phyloP scores from a whole-genome alignment of 345 rosid species.

The Citropsis articulata region DNA sequence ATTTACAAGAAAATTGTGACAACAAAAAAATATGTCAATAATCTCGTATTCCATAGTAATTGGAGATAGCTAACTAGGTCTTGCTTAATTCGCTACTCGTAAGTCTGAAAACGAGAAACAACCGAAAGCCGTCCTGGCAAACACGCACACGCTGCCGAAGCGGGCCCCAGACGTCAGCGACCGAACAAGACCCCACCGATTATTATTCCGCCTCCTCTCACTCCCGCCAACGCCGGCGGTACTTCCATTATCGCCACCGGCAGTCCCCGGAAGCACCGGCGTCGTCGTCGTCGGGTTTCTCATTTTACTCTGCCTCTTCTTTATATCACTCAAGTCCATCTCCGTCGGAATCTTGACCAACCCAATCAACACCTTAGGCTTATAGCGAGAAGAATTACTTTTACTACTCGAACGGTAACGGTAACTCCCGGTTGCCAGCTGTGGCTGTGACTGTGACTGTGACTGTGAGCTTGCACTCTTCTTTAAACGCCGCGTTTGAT shows the following conservation, averaged over 20 bases:
- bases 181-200: conserved; percentile 13
- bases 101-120: conserved; percentile 22
- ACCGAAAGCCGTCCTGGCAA: conserved; percentile 23
- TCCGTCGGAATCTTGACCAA: conserved; percentile 29
- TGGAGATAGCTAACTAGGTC: not conserved
- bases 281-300: conserved; percentile 12
- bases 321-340: conserved; percentile 43
- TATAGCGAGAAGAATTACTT: not conserved
- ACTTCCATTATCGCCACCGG: not conserved
- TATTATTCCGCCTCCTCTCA: not conserved
- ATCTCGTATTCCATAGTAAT: not conserved
- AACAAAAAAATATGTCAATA: not conserved
- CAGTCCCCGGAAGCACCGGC: conserved; percentile 25
- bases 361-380: conserved; percentile 30
- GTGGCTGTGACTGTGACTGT: not conserved
- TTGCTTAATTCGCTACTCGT: not conserved
- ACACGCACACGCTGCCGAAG: conserved; percentile 7
- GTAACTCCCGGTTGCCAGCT: not conserved
- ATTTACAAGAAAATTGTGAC: not conserved
- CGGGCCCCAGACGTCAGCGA: conserved; percentile 15
- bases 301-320: conserved; percentile 37
- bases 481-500: not conserved
- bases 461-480: not conserved
- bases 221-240: not conserved
- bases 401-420: not conserved